Evolutionary conservation across 2,329 filamentous ascomycete species (phyloP), one percentile per base, ranked within the genome.

Genomic region (Tolypocladium tropicale): DNA sequence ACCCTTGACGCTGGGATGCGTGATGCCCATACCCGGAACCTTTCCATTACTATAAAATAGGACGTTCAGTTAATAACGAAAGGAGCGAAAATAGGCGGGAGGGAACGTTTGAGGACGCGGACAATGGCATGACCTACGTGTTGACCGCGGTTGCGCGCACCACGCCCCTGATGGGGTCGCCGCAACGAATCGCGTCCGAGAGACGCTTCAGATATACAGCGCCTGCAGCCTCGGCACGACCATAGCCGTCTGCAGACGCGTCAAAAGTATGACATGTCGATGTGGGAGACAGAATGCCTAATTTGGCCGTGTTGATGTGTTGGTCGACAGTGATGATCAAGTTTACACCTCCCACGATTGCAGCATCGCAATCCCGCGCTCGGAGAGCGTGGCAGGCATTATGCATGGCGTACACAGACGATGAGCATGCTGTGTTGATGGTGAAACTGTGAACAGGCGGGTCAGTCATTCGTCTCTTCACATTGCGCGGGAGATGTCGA

Each of bases 391-490:
- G 49, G 39, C 57, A 55, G 2, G 64, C 64, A 16, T 61, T 53
- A 37, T 65, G 59, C 1, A 65, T 37, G 2, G 58, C 58, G 23
- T 69, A 67, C 21, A 72, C 57, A 0, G 66, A 67, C 0, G 70
- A 70, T 0, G 72, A 72, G 56, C 72, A 75, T 1, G 70, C 72
- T 1, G 71, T 73, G 49, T 72, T 65, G 33, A 64, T 56, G 16
- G 63, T 59, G n/a, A 68, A 60, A 34, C n/a, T n/a, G n/a, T n/a
- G n/a, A n/a, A n/a, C n/a, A n/a, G n/a, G n/a, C n/a, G n/a, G n/a
- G n/a, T n/a, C n/a, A n/a, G n/a, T n/a, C n/a, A n/a, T n/a, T n/a
- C n/a, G n/a, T n/a, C n/a, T n/a, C n/a, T n/a, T n/a, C n/a, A n/a
- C n/a, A n/a, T n/a, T n/a, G n/a, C n/a, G n/a, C n/a, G n/a, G n/a